Evolutionary conservation across 257 asterid species (phyloP).

Genomic region (Handroanthus guayacan): DNA sequence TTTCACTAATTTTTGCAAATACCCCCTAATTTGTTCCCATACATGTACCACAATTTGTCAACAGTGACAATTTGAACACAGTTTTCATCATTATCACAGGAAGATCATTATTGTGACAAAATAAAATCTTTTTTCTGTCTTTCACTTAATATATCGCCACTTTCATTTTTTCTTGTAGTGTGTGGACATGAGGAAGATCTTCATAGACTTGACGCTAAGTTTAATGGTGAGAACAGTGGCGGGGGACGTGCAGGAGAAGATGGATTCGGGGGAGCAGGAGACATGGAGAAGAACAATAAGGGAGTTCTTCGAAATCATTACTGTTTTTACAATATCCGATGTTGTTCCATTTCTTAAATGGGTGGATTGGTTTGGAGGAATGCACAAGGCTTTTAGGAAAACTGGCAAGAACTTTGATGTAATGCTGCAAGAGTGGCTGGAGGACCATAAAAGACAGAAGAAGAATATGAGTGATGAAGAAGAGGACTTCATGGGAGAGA

Average conservation of each 20-base stretch:
- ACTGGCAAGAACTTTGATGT: background rate
- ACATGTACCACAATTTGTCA: too few species aligned
- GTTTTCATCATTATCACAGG: too few species aligned
- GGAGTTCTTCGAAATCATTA: constrained; percentile 38
- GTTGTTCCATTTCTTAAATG: constrained; percentile 35
- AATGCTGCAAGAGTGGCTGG: background rate
- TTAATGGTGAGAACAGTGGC: constrained; percentile 40
- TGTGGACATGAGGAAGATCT: constrained; percentile 25
- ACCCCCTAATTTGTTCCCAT: too few species aligned
- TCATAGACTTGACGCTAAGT: constrained; percentile 28
- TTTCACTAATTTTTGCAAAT: too few species aligned
- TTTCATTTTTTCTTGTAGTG: too few species aligned
- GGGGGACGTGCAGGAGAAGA: constrained; percentile 31
- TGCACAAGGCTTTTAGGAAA: background rate
- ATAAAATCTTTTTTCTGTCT: too few species aligned
- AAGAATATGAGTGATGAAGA: background rate
- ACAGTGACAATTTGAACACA: too few species aligned
- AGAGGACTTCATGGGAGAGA: constrained; percentile 37
- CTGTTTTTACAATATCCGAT: constrained; percentile 37
- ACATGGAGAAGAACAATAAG: constrained; percentile 15
- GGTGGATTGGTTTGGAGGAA: constrained; percentile 36
- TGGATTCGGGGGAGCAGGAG: constrained; percentile 8
- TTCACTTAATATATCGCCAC: too few species aligned
- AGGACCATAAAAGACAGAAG: background rate
- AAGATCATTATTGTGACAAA: too few species aligned